Base-by-base conservation (phyloP, 306 rosid genomes). In the Styphnolobium japonicum region DNA sequence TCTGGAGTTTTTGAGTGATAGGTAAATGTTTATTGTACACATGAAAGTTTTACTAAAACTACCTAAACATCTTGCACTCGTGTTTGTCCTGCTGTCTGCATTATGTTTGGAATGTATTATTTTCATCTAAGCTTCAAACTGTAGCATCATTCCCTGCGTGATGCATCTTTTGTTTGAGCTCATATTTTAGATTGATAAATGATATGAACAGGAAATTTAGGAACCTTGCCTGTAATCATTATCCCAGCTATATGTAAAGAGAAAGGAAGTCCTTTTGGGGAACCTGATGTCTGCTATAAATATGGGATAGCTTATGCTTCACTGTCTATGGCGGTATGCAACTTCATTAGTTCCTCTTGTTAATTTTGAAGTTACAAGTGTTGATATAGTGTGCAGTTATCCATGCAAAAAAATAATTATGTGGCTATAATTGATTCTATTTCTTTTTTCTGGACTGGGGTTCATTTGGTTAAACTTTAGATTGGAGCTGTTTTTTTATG, bases 401-500 rank as follows among this genome's bases (percentile, higher is more conserved):
- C n/a, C n/a, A n/a, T n/a, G n/a, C n/a, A n/a, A n/a, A n/a, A n/a
- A n/a, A n/a, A n/a, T n/a, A n/a, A 9, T 49, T 46, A n/a, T n/a
- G 33, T 45, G 16, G 27, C 2, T 4, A 64, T 64, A 64, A 16
- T 40, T 74, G 45, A 61, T 15, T 52, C 25, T 55, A n/a, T 16
- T 40, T 25, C 53, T 70, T 3, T 31, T 21, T 45, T 52, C 55
- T 81, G 46, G 16, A 37, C 67, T 84, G 68, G 40, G 78, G 37
- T 45, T 66, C 27, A 31, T 42, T 63, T 73, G 36, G 81, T n/a
- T 66, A 11, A 58, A 63, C 56, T 81, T 81, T 83, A 94, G 98
- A 75, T 73, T 23, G 95, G 97, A 77, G 88, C 94, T 80, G 25
- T 92, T 69, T 82, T 69, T 34, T 22, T 94, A 61, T 94, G 97